These are phyloP conservation scores for Populus nigra DNA, from an alignment of 345 rosid genomes.

Conservation along the genomic window DNA sequence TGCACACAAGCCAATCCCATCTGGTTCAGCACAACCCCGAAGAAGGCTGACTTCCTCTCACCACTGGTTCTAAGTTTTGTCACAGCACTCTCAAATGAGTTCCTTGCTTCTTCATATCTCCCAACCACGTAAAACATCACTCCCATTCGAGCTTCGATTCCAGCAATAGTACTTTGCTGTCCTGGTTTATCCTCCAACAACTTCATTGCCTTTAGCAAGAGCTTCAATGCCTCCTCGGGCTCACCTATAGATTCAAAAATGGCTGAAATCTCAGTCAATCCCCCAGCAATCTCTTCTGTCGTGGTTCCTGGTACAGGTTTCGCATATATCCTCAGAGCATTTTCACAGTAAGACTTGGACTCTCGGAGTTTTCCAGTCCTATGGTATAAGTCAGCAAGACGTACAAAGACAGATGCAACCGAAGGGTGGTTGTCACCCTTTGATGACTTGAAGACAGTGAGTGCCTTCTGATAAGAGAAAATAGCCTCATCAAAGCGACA, in stretches of 20 bases:
- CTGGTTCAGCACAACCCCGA: constrained; percentile 95
- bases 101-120: constrained; percentile 88
- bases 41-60: constrained; percentile 92
- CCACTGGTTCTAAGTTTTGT: constrained; percentile 82
- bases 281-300: constrained; percentile 84
- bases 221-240: constrained; percentile 96
- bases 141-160: constrained; percentile 96
- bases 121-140: constrained; percentile 94
- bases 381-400: constrained; percentile 93
- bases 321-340: constrained; percentile 81
- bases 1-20: constrained; percentile 99
- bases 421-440: constrained; percentile 95
- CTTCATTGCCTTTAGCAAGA: constrained; percentile 88
- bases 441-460: constrained; percentile 89
- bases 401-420: constrained; percentile 88
- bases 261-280: constrained; percentile 87
- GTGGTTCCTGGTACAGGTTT: constrained; percentile 97
- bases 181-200: constrained; percentile 96
- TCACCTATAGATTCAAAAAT: constrained; percentile 96
- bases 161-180: constrained; percentile 94
- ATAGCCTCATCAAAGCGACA: constrained; percentile 95
- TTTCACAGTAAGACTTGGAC: constrained; percentile 92
- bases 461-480: constrained; percentile 98
- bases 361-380: constrained; percentile 94
- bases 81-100: constrained; percentile 76